A percentile compares a stretch with the other conserved stretches of the same genome.
Evolutionary conservation across 2,329 filamentous ascomycete species (phyloP).

Genomic region (Diplodia scrobiculata): DNA sequence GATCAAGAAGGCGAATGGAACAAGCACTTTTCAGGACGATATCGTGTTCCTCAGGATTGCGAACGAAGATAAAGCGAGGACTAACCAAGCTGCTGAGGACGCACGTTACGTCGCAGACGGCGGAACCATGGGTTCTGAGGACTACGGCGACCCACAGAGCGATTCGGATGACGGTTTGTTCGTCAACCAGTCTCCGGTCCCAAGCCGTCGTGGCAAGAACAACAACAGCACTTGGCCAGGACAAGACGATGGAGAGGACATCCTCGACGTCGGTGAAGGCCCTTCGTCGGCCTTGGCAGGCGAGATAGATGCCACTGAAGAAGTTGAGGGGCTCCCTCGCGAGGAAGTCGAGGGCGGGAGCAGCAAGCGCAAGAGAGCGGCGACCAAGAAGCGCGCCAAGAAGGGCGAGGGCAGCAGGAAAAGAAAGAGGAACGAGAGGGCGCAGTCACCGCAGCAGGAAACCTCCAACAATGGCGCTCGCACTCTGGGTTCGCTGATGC

Average conservation of each 20-base stretch:
- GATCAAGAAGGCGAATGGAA: not conserved
- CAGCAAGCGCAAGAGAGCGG: not conserved
- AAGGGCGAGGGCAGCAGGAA: conserved; percentile 13
- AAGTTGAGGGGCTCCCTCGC: not conserved
- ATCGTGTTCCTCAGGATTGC: conserved; percentile 31
- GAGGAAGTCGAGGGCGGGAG: not conserved
- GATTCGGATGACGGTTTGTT: not conserved
- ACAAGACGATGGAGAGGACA: not conserved
- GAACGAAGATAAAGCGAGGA: not conserved
- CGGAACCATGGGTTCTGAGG: not conserved
- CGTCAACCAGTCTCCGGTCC: not conserved
- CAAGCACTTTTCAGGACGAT: conserved; percentile 2
- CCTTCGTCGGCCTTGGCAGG: not conserved
- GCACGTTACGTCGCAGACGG: not conserved
- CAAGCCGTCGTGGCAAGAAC: not conserved
- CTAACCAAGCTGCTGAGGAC: conserved; percentile 28
- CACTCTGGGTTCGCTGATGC: conserved; percentile 36
- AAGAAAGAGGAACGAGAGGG: conserved; percentile 11
- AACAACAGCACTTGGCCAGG: not conserved
- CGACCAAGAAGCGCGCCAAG: not conserved
- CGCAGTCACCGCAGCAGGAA: not conserved
- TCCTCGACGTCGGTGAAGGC: conserved; percentile 1
- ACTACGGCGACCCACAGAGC: not conserved
- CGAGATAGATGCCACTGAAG: not conserved
- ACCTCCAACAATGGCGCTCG: not conserved